Evolutionary conservation across 805 yeast genomes (phyloP).

Genomic region (Teunomyces cretensis): DNA sequence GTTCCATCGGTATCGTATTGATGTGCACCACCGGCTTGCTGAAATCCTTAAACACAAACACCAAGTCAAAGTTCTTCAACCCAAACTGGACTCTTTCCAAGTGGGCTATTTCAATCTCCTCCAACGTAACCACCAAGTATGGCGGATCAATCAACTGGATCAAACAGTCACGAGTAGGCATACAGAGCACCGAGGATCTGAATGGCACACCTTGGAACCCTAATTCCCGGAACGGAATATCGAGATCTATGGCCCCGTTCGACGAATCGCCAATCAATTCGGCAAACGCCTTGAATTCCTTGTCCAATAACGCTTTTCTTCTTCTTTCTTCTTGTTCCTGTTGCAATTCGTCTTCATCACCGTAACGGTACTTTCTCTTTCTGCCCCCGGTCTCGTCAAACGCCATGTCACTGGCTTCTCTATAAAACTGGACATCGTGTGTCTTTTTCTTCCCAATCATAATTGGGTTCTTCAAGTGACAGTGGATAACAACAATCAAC

Average conservation of each 20-base stretch:
- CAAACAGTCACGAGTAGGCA: constrained; percentile 96
- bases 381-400: constrained; percentile 97
- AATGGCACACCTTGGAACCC: constrained; percentile 98
- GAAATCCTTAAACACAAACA: constrained; percentile 94
- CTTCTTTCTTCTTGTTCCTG: constrained; percentile 98
- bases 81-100: constrained; percentile 98
- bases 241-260: constrained; percentile 80
- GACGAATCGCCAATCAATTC: constrained; percentile 90
- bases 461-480: constrained; percentile 88
- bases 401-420: constrained; percentile 94
- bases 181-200: constrained; percentile 88
- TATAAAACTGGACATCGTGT: constrained; percentile 90
- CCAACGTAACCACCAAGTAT: constrained; percentile 84
- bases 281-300: constrained; percentile 85
- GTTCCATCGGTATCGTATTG: constrained; percentile 91
- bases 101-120: constrained; percentile 92
- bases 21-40: constrained; percentile 84
- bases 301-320: constrained; percentile 85
- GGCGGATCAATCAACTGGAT: constrained; percentile 95
- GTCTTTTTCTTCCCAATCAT: constrained; percentile 96
- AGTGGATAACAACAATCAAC: constrained; percentile 85
- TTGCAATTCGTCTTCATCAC: constrained; percentile 97
- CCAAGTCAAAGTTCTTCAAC: constrained; percentile 91
- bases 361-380: constrained; percentile 82
- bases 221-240: constrained; percentile 90